Conservation (phyloP, 768 basidiomycete genomes). For the Cantharellus anzutake region DNA sequence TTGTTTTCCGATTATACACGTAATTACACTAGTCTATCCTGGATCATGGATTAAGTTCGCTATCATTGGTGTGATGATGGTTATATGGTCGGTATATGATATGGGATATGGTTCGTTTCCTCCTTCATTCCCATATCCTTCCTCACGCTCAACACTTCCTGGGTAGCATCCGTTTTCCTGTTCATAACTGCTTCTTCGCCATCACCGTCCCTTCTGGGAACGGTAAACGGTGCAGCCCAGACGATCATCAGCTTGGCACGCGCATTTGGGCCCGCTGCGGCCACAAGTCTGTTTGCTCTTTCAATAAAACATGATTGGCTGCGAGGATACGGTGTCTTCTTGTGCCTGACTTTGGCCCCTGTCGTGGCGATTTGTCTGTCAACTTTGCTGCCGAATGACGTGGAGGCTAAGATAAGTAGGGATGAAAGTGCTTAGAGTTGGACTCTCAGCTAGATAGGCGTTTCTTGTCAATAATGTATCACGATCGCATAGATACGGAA, state of each 20-base stretch:
- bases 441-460: no score
- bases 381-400: no score
- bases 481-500: no score
- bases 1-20: constrained; percentile 5
- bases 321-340: no score
- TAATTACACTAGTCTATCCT: background rate
- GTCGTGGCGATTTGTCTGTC: no score
- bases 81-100: background rate
- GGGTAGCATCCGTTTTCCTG: constrained; percentile 3
- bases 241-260: constrained; percentile 1
- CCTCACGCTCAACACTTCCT: background rate
- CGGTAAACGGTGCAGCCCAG: constrained; percentile 6
- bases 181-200: constrained; percentile 6
- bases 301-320: background rate
- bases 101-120: constrained; percentile 1
- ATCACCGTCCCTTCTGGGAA: constrained; percentile 1
- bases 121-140: background rate
- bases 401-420: no score
- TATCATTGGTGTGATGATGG: background rate
- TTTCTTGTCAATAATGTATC: no score
- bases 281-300: background rate
- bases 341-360: no score
- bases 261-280: background rate
- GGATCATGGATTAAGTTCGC: background rate
- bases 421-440: no score